Percentiles rank a stretch among this genome's conserved stretches.
Evolutionary conservation across 257 asterid species (phyloP).

Genomic region (Scutellaria barbata): DNA sequence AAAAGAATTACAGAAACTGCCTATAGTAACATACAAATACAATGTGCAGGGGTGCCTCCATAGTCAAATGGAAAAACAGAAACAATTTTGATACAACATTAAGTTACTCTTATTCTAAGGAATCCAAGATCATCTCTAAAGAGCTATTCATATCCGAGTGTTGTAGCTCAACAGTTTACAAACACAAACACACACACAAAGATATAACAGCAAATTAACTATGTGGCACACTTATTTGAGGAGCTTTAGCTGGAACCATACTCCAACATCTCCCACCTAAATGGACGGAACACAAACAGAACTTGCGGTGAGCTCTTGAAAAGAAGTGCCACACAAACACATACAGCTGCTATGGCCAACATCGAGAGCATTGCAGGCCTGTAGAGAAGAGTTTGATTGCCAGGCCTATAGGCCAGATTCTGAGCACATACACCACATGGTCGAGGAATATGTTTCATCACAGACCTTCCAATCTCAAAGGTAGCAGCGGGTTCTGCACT

Average conservation of each 20-base stretch:
- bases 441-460: constrained; percentile 29
- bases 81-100: not conserved
- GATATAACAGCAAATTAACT: constrained; percentile 14
- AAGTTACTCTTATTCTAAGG: constrained; percentile 21
- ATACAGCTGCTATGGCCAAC: constrained; percentile 82
- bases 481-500: constrained; percentile 38
- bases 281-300: constrained; percentile 65
- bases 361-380: constrained; percentile 78
- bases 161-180: constrained; percentile 38
- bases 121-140: constrained; percentile 31
- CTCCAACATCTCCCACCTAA: constrained; percentile 84
- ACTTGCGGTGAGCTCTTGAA: constrained; percentile 74
- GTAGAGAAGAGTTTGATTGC: constrained; percentile 52
- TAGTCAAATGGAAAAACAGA: not conserved
- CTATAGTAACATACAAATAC: constrained; percentile 24
- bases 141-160: constrained; percentile 37
- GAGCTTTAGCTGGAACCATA: constrained; percentile 60
- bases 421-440: constrained; percentile 59
- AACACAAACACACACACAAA: constrained; percentile 32
- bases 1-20: constrained; percentile 14
- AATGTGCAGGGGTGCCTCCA: constrained; percentile 5
- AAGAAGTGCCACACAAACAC: constrained; percentile 84
- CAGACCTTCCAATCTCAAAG: constrained; percentile 49
- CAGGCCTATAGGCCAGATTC: constrained; percentile 43
- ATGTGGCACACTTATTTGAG: constrained; percentile 17